Base-by-base conservation (phyloP, 805 yeast species). In the Ogataea methylovora region DNA sequence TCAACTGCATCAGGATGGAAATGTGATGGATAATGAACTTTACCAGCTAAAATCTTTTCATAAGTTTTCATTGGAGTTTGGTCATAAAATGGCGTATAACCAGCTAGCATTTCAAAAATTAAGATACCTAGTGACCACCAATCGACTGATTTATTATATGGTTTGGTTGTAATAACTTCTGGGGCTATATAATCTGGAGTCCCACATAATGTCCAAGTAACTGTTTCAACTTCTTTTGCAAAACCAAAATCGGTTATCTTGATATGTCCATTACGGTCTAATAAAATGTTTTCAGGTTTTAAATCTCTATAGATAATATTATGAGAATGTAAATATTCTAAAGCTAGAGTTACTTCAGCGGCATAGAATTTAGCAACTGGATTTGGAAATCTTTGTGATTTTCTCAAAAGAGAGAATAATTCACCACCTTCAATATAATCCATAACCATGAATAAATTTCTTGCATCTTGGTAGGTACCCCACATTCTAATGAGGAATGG, bases 131-230 rank as follows among this genome's bases (percentile, higher is more conserved):
- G 66, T 2, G 76, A 70, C 80, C 80, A 74, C 79, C 79, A 74
- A 52, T 74, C 80, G 17, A 74, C 79, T 3, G 76, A 68, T 46
- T 73, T 73, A 52, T 74, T 74, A 54, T 74, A 74, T 3, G 80
- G 79, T 44, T 73, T 71, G 9, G 77, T 71, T 4, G 80, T 73
- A 18, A 74, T 74, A n/a, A 74, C 79, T 47, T 74, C 80, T 4
- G 80, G 80, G 1, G 80, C 80, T 35, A 74, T 74, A 49, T 74
- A 74, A 53, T 74, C 80, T 0, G 80, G 80, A 2, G 80, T 74
- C 31, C 80, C 80, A 54, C 80, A 74, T 40, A 74, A 64, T 1
- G 80, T 74, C 61, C 72, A 74, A 6, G 80, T 74, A 14, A 71
- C 77, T 24, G 75, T 73, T 42, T 57, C 60, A 25, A 74, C 79